Evolutionary conservation across 176 grass and related monocot genomes (phyloP), one percentile per base, ranked within the genome.

Genomic region (Thinopyrum elongatum): DNA sequence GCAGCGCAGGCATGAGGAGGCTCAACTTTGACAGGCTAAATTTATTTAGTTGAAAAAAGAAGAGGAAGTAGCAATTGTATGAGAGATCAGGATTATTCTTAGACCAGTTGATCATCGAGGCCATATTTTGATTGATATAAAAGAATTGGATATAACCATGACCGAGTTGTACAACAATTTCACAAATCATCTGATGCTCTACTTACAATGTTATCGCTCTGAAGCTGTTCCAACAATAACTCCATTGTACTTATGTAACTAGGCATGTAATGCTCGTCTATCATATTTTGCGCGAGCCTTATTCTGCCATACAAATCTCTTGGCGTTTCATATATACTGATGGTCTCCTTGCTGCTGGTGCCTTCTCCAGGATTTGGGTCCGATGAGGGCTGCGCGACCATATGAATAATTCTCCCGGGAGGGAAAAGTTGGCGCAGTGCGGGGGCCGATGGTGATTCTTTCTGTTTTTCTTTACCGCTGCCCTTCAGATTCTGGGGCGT

Each of bases 351-450:
- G 84, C 55, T 82, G 78, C 88, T 89, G 35, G 84, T 63, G 36
- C 65, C 92, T 10, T 84, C 80, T 11, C 76, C 60, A 7, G 61
- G 55, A 44, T 79, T n/a, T 3, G 42, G 19, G 8, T 90, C 85
- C 16, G 16, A 75, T 1, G 59, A 62, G 26, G 84, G 55, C 57
- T 80, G 65, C 12, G 87, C 90, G 44, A 94, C 87, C 93, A 94
- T 94, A 49, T 94, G 93, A 16, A 94, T 90, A 36, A 94, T 94
- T 58, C 90, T 94, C 30, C 93, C 93, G 2, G 93, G 90, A 74
- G 93, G 90, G 73, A 80, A 94, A 8, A 94, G 63, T 15, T 94
- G 93, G 29, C 74, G 82, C 3, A 61, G 64, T 6, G 38, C 55
- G 2, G 77, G 53, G 10, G 9, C 33, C 0, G 65, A 80, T 3